Percentiles rank a stretch among this genome's conserved stretches.
Evolutionary conservation across 768 basidiomycete genomes (phyloP).

Genomic region (Trametes cubensis): DNA sequence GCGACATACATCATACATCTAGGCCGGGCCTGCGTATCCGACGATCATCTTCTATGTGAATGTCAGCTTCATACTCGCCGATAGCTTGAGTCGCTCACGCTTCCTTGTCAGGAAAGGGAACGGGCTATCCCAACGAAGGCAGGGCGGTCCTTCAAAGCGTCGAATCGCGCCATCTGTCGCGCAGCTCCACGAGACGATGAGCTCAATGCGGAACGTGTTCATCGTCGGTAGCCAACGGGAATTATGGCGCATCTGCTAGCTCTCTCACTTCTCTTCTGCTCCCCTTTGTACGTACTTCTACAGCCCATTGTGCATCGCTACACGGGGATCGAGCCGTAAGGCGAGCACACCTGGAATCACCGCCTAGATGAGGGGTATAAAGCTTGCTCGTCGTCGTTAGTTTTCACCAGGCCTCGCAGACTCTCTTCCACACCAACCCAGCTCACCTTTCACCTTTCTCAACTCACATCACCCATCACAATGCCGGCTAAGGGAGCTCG

Average conservation of each 20-base stretch:
- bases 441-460: background rate
- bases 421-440: constrained; percentile 2
- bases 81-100: no score
- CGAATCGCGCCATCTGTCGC: background rate
- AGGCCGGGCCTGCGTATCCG: background rate
- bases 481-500: constrained; percentile 29
- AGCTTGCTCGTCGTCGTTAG: background rate
- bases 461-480: constrained; percentile 14
- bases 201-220: constrained; percentile 4
- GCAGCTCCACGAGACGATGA: background rate
- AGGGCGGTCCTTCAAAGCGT: no score
- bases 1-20: background rate
- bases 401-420: constrained; percentile 14
- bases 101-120: no score
- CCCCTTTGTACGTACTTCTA: background rate
- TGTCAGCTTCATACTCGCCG: no score
- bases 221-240: constrained; percentile 16
- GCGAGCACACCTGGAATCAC: background rate
- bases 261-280: background rate
- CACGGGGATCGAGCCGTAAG: background rate
- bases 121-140: no score
- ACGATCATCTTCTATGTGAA: background rate
- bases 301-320: background rate
- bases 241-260: constrained; percentile 5
- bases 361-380: constrained; percentile 2